Evolutionary conservation across 768 basidiomycete genomes (phyloP).

Genomic region (Daedalea quercina): DNA sequence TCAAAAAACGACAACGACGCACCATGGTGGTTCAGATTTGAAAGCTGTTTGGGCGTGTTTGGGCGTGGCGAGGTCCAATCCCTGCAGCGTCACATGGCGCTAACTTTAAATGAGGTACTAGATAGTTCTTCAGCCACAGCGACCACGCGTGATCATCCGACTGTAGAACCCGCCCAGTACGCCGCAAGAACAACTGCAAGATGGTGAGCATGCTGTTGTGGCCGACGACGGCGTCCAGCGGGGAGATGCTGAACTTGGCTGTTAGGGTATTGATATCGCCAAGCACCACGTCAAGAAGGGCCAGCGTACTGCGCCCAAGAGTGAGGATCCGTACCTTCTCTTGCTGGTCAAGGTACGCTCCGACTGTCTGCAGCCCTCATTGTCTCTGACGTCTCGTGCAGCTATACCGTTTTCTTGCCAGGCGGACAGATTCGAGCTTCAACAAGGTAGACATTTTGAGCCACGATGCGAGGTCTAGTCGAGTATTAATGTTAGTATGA

Average conservation of each 20-base stretch:
- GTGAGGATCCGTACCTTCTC: slow-evolving; percentile 98
- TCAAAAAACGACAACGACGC: slow-evolving; percentile 25
- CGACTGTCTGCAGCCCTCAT: not conserved
- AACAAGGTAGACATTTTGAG: slow-evolving; percentile 63
- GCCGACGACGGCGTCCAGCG: slow-evolving; percentile 6
- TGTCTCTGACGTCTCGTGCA: slow-evolving; percentile 26
- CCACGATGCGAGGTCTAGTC: slow-evolving; percentile 1
- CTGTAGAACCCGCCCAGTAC: slow-evolving; percentile 44
- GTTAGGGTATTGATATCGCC: slow-evolving; percentile 90
- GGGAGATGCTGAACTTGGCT: not conserved
- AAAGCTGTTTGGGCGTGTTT: slow-evolving; percentile 24
- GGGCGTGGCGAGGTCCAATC: slow-evolving; percentile 2
- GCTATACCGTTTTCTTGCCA: slow-evolving; percentile 98
- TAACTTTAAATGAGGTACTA: slow-evolving; percentile 39
- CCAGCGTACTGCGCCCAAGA: slow-evolving; percentile 88
- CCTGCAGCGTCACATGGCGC: slow-evolving; percentile 15
- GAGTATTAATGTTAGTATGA: not conserved
- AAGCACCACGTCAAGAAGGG: slow-evolving; percentile 99
- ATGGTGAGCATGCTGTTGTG: slow-evolving; percentile 67
- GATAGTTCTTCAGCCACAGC: slow-evolving; percentile 63
- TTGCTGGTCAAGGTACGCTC: slow-evolving; percentile 88
- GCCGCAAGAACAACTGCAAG: slow-evolving; percentile 52
- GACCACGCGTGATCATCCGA: slow-evolving; percentile 7
- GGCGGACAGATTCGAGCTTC: slow-evolving; percentile 92
- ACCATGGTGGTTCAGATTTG: slow-evolving; percentile 56